Evolutionary conservation across 2,329 filamentous ascomycete genomes (phyloP), one percentile per base, ranked within the genome.

Genomic region (Neodidymelliopsis sp.): DNA sequence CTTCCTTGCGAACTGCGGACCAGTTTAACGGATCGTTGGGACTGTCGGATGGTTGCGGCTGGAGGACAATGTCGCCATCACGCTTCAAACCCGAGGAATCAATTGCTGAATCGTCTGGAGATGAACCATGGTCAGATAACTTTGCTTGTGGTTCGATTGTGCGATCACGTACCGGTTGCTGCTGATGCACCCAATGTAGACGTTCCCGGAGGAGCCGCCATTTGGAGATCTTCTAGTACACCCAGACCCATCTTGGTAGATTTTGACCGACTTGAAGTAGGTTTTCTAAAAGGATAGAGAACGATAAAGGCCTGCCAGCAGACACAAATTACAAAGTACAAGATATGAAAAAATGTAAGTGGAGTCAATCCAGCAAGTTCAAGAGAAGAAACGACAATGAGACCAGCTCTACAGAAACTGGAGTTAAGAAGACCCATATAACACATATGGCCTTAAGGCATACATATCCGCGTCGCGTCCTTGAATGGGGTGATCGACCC

Each of bases 31-130:
- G 92, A 72, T 97, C 92, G 68, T 95, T 93, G 3, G 90, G 90
- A 70, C 93, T 90, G 71, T 96, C 89, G 49, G 88, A 93, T 2
- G 93, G 93, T 65, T 97, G 93, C 3, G 93, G 93, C 11, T 94
- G 88, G 24, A 97, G 83, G 57, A 97, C 90, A 61, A 93, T 88
- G 10, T 81, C 75, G 18, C 89, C 87, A 43, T 70, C 65, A 35
- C 71, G 72, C 62, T 76, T 76, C 37, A 75, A 50, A 9, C 64
- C 35, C 8, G 44, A 61, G 2, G 43, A 48, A 24, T 66, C 62
- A 7, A 53, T 35, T n/a, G 38, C 40, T 16, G 41, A n/a, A 11
- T 65, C 54, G 13, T 56, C 60, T 61, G 16, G 11, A 19, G 11
- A 28, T 3, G 28, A 6, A 20, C 19, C 20, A 39, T 25, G n/a